Evolutionary conservation across 1,139 yeast species (phyloP).

Genomic region (Debaryomyces singareniensis): DNA sequence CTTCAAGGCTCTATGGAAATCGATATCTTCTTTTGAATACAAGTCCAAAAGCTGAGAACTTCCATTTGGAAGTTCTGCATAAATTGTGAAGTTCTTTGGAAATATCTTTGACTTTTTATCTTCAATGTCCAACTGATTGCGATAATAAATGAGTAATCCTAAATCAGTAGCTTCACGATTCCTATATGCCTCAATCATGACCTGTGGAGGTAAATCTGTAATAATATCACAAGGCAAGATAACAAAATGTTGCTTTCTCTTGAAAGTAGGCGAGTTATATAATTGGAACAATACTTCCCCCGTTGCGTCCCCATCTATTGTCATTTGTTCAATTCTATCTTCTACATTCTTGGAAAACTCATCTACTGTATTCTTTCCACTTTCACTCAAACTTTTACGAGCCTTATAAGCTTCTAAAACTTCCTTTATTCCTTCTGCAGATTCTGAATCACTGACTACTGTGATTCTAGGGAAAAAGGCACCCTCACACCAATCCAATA

Average conservation of each 20-base stretch:
- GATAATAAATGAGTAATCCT: constrained; percentile 68
- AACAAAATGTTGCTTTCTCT: constrained; percentile 49
- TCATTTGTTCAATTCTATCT: constrained; percentile 45
- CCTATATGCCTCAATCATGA: constrained; percentile 77
- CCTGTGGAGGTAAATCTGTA: constrained; percentile 88
- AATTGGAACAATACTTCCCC: constrained; percentile 57
- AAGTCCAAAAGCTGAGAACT: constrained; percentile 59
- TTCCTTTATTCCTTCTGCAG: constrained; percentile 17
- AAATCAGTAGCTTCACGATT: constrained; percentile 58
- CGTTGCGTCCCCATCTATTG: constrained; percentile 43
- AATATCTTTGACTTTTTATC: constrained; percentile 65
- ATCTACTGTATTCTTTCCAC: constrained; percentile 5
- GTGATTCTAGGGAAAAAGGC: constrained; percentile 65
- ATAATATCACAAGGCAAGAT: constrained; percentile 89
- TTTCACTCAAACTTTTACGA: constrained; percentile 6
- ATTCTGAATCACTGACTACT: constrained; percentile 26
- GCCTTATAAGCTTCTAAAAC: constrained; percentile 44
- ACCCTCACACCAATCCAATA: constrained; percentile 86
- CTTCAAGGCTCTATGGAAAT: constrained; percentile 61
- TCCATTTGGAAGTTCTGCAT: constrained; percentile 48
- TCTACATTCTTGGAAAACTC: constrained; percentile 9
- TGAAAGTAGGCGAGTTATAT: constrained; percentile 35
- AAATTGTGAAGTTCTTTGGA: constrained; percentile 42
- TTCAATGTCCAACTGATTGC: constrained; percentile 62
- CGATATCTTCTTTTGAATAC: constrained; percentile 60